Evolutionary conservation across 225 moss, liverwort and hornwort genomes (phyloP), one percentile per base, ranked within the genome.

Genomic region (Sphagnum tenellum): DNA sequence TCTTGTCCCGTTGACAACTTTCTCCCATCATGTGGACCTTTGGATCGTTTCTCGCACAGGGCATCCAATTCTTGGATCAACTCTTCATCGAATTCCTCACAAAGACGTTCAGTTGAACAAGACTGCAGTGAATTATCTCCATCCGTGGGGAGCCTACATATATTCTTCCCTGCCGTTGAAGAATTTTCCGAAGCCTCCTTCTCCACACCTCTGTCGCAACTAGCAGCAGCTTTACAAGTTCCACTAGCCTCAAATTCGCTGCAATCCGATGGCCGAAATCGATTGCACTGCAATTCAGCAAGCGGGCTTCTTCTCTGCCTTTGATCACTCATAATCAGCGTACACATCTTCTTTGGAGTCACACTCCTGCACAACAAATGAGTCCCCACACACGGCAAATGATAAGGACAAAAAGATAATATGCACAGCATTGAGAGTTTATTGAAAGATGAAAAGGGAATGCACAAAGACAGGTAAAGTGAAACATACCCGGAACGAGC

Each of bases 31-130:
- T 29, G 29, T 13, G 70, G 56, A 72, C 8, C 50, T 53, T 67
- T 67, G 11, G 45, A 55, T 65, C 71, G 76, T 67, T 77, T 68
- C 46, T 47, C 62, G 44, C 73, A 81, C 3, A 94, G 75, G 45
- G 68, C 70, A 73, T 94, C 94, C 69, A 94, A 71, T 75, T 88
- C 84, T 69, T 66, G 72, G 46, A 94, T 55, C 12, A 75, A 48
- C 46, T 70, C 69, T 52, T 90, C 90, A 63, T 94, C 81, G 70
- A 94, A 87, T 47, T 78, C 89, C 61, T 90, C 86, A 63, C 78
- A 79, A 66, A 87, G 69, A 60, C 73, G 79, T 51, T 70, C 76
- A 70, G 72, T 62, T 64, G 79, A 63, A 62, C 61, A 48, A 53
- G 59, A 76, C 45, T 44, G 29, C 29, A 29, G 51, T 52, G 67